These are phyloP conservation scores for Dacryopinax spathularia DNA, from an alignment of 768 basidiomycete genomes.

Conservation along the genomic window DNA sequence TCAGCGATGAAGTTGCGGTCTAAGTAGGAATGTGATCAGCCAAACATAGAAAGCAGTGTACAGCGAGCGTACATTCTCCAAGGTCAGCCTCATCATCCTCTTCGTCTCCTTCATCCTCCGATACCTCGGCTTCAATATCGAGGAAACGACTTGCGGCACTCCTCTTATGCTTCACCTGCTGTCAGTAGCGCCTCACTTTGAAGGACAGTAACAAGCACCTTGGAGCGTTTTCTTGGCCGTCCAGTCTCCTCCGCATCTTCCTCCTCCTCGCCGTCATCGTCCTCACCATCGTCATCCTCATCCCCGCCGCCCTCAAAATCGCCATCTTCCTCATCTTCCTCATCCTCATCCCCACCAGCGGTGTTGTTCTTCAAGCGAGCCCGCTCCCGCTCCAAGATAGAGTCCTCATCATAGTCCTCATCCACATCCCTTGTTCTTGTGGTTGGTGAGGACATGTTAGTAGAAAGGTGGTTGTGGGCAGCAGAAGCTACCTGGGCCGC, in stretches of 20 bases:
- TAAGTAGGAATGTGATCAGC: not conserved
- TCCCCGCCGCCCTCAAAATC: conserved; percentile 30
- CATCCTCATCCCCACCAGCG: conserved; percentile 27
- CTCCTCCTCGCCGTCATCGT: conserved; percentile 26
- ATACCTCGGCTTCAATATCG: conserved; percentile 91
- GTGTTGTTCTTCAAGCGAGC: conserved; percentile 7
- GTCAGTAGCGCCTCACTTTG: not conserved
- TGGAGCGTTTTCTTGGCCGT: conserved; percentile 43
- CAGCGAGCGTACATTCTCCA: conserved; percentile 12
- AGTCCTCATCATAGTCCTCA: conserved; percentile 10
- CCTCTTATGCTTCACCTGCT: conserved; percentile 29
- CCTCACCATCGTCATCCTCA: conserved; percentile 29
- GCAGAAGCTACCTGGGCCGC: not conserved
- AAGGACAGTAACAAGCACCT: conserved; percentile 28
- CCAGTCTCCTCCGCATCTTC: conserved; percentile 28
- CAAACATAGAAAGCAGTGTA: conserved; percentile 12
- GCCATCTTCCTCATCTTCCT: conserved; percentile 13
- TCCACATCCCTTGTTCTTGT: conserved; percentile 4
- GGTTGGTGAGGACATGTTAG: conserved; percentile 2
- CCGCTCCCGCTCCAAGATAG: conserved; percentile 5
- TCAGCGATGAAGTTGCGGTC: conserved; percentile 12
- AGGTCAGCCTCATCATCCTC: conserved; percentile 51
- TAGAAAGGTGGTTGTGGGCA: not conserved
- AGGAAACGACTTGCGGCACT: conserved; percentile 64
- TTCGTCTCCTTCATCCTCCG: conserved; percentile 91